Conservation (phyloP, 1,284 basidiomycete species). For the Puccinia hordei region DNA sequence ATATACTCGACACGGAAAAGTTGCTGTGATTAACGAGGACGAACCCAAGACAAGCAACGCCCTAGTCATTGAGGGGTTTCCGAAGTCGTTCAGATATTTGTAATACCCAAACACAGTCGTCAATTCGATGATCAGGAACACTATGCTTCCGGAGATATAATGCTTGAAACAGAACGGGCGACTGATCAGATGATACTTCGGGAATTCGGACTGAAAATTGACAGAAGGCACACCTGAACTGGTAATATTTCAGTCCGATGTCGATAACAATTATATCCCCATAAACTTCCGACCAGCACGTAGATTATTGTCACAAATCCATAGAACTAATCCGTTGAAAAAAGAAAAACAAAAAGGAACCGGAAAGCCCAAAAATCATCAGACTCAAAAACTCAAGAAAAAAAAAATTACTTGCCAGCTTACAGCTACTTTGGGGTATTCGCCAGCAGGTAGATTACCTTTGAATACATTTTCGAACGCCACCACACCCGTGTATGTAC, state of each 20-base stretch:
- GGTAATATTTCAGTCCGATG: constrained; percentile 81
- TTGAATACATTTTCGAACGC: constrained; percentile 85
- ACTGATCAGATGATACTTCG: background rate
- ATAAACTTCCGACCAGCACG: constrained; percentile 68
- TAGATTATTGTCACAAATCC: constrained; percentile 79
- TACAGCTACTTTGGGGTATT: constrained; percentile 97
- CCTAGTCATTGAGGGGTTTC: constrained; percentile 66
- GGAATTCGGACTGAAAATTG: background rate
- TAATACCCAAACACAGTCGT: constrained; percentile 83
- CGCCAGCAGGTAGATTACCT: constrained; percentile 84
- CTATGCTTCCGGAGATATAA: constrained; percentile 88
- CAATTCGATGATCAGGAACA: constrained; percentile 90
- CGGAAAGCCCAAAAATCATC: constrained; percentile 22
- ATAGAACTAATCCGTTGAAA: constrained; percentile 71
- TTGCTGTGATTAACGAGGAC: constrained; percentile 74
- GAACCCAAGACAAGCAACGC: constrained; percentile 27
- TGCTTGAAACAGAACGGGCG: constrained; percentile 65
- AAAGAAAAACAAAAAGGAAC: background rate
- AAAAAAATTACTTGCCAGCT: constrained; percentile 58
- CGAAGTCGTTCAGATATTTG: constrained; percentile 85
- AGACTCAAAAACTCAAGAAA: background rate
- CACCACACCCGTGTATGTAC: constrained; percentile 78
- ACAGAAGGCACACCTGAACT: constrained; percentile 67
- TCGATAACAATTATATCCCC: constrained; percentile 82
- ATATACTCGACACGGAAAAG: background rate